Base-by-base conservation (phyloP, 2,329 filamentous ascomycete genomes). In the Ascosphaera aggregata region DNA sequence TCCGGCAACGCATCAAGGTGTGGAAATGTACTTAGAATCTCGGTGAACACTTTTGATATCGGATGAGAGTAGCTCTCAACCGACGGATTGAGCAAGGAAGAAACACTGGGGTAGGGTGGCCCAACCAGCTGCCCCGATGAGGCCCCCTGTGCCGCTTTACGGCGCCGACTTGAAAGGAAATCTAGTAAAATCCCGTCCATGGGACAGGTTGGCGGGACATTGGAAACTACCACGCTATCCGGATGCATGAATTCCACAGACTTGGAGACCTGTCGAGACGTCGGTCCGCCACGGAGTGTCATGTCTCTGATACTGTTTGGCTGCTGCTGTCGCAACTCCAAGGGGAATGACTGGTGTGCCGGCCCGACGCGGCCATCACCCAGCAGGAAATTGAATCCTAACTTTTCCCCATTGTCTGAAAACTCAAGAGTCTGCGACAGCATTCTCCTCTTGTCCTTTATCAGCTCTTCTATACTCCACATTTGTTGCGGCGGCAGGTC, bases 11-110 rank as follows among this genome's bases (percentile, higher is more conserved):
- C 67, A 3, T 67, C 70, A 20, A 93, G 72, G 47, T 80, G 75
- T 0, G 82, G 80, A 48, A 92, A 91, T n/a, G 77, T 81, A 45
- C 70, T 66, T 9, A 92, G 63, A 42, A 92, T 82, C 54, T 91
- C 81, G 34, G 80, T 85, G 51, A 91, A 80, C 11, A 92, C 69
- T 46, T 80, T 80, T 4, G 80, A 86, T 1, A 92, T 63, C 1
- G 80, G 80, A 49, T 92, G 81, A 1, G 74, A 71, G 48, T 67
- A 66, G 5, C 61, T 61, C 43, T 64, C 66, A 38, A 66, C 65
- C 32, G 71, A 62, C 0, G 80, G 78, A 50, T 86, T 80, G 31
- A 86, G 67, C 3, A 92, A 66, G 1, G 77, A 79, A 0, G 75
- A 76, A 41, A 91, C 78, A 41, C 76, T 80, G 1, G 82, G 82